These are phyloP conservation scores for Sarocladium kiliense DNA, from an alignment of 2,329 filamentous ascomycete genomes.

Conservation along the genomic window DNA sequence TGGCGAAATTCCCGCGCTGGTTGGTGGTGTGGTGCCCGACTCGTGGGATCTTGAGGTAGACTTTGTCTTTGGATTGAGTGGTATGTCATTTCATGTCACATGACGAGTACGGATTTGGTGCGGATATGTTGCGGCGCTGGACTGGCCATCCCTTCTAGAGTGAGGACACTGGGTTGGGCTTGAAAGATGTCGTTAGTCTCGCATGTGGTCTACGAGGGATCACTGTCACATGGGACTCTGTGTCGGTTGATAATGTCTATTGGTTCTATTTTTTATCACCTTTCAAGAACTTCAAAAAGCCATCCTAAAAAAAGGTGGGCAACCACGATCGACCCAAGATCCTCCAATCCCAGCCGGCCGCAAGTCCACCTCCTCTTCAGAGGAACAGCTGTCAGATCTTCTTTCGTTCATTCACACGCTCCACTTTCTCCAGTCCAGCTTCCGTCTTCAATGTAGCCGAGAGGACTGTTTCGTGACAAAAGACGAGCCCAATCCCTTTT, in stretches of 20 bases:
- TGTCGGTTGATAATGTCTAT: slow-evolving; percentile 4
- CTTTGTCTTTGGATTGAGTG: no score
- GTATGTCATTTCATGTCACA: no score
- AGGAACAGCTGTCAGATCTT: background rate
- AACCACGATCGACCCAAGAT: background rate
- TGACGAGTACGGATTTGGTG: no score
- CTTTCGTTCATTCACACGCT: background rate
- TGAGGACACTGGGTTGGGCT: no score
- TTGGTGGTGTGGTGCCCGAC: no score
- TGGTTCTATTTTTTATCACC: slow-evolving; percentile 7
- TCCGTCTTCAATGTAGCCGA: background rate
- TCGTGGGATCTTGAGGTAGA: no score
- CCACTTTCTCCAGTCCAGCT: background rate
- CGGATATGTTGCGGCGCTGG: no score
- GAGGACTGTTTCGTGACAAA: background rate
- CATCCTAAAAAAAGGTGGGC: background rate
- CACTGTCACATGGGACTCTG: no score
- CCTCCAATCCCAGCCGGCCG: slow-evolving; percentile 1
- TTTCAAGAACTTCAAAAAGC: slow-evolving; percentile 5
- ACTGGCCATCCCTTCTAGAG: no score
- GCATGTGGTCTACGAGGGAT: no score
- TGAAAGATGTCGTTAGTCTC: no score
- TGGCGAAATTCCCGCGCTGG: no score
- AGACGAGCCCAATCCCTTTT: slow-evolving; percentile 4
- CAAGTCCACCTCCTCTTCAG: background rate